Conservation (phyloP, 306 rosid species). For the Urtica urens region DNA sequence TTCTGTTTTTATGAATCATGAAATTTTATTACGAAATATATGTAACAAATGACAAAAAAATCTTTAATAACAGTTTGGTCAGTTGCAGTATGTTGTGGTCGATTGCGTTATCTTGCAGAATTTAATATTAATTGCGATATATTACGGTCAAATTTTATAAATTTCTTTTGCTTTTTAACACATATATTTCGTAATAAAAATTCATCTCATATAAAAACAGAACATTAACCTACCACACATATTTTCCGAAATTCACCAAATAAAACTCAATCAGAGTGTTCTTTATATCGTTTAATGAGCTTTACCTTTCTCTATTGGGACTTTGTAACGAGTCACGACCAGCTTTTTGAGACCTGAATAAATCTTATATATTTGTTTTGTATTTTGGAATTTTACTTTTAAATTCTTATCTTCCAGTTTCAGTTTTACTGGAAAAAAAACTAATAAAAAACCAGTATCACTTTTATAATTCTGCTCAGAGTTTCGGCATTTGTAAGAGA, state of each 20-base stretch:
- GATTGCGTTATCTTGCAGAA: neutral
- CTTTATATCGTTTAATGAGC: conserved; percentile 18
- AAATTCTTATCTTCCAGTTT: neutral
- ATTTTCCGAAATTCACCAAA: too few species aligned
- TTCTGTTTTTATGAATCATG: too few species aligned
- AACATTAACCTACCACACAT: neutral
- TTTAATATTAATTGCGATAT: neutral
- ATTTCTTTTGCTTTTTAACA: neutral
- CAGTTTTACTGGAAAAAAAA: too few species aligned
- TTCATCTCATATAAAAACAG: neutral
- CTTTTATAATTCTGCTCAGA: too few species aligned
- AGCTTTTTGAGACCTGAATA: conserved; percentile 36
- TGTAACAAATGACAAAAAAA: too few species aligned
- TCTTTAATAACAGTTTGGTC: too few species aligned
- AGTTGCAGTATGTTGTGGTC: too few species aligned
- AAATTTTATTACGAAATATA: too few species aligned
- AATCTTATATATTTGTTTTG: conserved; percentile 8
- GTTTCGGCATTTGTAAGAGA: too few species aligned
- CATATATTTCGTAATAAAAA: neutral
- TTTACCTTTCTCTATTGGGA: conserved; percentile 40
- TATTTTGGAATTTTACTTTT: conserved; percentile 1
- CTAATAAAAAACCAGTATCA: too few species aligned
- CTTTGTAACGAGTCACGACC: conserved; percentile 29
- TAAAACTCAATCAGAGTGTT: neutral
- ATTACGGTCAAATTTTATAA: too few species aligned